A percentile compares a stretch with the other conserved stretches of the same genome.
Evolutionary conservation across 2,329 filamentous ascomycete genomes (phyloP).

Genomic region (Sclerotinia trifoliorum): DNA sequence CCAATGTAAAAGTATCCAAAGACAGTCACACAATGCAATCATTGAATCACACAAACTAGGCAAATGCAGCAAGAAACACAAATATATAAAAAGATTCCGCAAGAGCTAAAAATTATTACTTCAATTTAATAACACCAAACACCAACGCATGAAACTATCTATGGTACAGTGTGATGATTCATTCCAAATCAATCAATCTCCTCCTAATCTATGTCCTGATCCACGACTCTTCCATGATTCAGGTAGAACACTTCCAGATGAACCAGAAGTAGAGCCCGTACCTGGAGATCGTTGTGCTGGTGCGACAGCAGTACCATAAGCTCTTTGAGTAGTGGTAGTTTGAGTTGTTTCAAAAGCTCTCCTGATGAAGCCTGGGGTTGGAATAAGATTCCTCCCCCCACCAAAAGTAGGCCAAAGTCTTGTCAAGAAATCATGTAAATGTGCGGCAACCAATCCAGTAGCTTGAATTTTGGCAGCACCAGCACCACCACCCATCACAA

Average conservation of each 20-base stretch:
- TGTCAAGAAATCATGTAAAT: conserved; percentile 86
- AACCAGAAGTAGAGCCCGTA: conserved; percentile 45
- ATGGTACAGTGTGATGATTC: not conserved
- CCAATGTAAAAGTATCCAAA: too few relatives aligned
- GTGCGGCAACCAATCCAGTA: conserved; percentile 81
- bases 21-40: not conserved
- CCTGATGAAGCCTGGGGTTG: conserved; percentile 70
- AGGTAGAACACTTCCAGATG: conserved; percentile 52
- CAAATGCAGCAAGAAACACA: not conserved
- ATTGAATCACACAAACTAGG: not conserved
- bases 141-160: not conserved
- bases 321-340: conserved; percentile 49
- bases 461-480: conserved; percentile 59
- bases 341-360: conserved; percentile 57
- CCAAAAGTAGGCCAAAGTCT: conserved; percentile 87
- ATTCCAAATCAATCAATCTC: conserved; percentile 31
- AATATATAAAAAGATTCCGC: not conserved
- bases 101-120: not conserved
- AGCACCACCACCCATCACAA: conserved; percentile 64
- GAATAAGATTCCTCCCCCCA: conserved; percentile 73
- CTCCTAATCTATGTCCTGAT: conserved; percentile 60
- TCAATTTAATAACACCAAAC: not conserved
- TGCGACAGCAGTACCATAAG: conserved; percentile 62
- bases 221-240: conserved; percentile 65
- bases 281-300: conserved; percentile 36